phyloP scores from a whole-genome alignment of 2,329 filamentous ascomycete species.

The Apiospora koreana region DNA sequence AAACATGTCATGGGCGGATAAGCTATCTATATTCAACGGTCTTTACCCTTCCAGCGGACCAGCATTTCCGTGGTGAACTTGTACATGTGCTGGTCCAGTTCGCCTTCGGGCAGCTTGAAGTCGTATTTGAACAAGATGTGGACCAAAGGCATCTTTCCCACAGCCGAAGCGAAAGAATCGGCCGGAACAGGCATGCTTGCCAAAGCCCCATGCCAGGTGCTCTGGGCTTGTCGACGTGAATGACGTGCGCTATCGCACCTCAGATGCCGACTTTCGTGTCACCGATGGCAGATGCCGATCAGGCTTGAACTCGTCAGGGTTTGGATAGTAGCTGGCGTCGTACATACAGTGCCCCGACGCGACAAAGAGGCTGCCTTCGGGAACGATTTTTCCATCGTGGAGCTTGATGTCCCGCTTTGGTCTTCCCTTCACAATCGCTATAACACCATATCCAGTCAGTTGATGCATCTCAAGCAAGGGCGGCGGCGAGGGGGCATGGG shows the following conservation, averaged over 20 bases:
- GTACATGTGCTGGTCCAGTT: not conserved
- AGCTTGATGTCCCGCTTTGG: conserved; percentile 18
- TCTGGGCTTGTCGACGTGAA: conserved; percentile 33
- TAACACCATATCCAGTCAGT: not conserved
- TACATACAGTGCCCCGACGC: conserved; percentile 20
- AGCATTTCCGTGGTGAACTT: not conserved
- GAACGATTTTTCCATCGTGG: conserved; percentile 20
- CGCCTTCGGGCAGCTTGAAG: conserved; percentile 14
- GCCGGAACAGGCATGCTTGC: conserved; percentile 39
- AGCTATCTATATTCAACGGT: not conserved
- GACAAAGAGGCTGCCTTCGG: conserved; percentile 22
- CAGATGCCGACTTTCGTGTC: conserved; percentile 12
- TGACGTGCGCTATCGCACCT: conserved; percentile 17
- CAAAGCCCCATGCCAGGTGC: conserved; percentile 36
- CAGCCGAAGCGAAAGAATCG: conserved; percentile 40
- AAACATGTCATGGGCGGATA: not conserved
- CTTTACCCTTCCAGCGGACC: not conserved
- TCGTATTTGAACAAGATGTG: conserved; percentile 36
- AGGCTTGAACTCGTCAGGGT: conserved; percentile 22
- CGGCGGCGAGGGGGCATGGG: not conserved
- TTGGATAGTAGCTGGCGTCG: conserved; percentile 20
- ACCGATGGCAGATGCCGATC: conserved; percentile 20
- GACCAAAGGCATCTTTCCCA: conserved; percentile 36
- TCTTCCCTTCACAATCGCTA: not conserved
- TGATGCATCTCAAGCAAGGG: not conserved